Percentiles rank a stretch among this genome's conserved stretches.
Evolutionary conservation across 441 rosid species (phyloP).

Genomic region (Jatropha multifida): DNA sequence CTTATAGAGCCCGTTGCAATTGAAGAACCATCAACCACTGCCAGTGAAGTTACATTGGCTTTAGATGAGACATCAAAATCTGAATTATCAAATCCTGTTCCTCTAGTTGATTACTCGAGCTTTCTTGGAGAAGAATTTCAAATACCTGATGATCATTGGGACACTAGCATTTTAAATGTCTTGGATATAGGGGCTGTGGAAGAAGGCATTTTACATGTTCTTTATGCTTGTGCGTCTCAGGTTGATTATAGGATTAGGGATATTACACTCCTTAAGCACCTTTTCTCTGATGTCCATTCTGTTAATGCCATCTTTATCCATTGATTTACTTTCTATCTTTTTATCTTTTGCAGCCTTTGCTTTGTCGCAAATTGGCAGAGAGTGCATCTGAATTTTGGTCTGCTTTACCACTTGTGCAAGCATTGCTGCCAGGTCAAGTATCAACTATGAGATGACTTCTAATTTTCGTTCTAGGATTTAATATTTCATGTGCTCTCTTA

Average conservation of each 20-base stretch:
- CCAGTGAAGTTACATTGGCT: constrained; percentile 37
- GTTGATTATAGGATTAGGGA: constrained; percentile 49
- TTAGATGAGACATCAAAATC: constrained; percentile 48
- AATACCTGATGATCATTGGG: constrained; percentile 54
- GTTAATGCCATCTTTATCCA: constrained; percentile 19
- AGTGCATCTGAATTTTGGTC: constrained; percentile 64
- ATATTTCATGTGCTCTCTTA: constrained; percentile 10
- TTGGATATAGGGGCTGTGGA: constrained; percentile 76
- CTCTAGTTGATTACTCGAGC: constrained; percentile 58
- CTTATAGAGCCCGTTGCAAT: constrained; percentile 47
- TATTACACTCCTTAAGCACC: constrained; percentile 17
- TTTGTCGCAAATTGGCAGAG: constrained; percentile 69
- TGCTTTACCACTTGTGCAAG: constrained; percentile 81
- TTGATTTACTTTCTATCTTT: constrained; percentile 29
- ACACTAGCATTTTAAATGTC: constrained; percentile 51
- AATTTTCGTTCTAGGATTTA: constrained; percentile 15
- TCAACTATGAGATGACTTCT: constrained; percentile 6
- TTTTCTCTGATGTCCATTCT: constrained; percentile 18
- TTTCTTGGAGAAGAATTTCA: constrained; percentile 78
- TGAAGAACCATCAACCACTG: constrained; percentile 38
- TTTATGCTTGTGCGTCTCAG: constrained; percentile 92
- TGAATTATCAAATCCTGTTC: constrained; percentile 40
- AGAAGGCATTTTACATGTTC: constrained; percentile 87
- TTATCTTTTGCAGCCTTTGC: constrained; percentile 50
- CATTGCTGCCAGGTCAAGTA: constrained; percentile 72